Conservation (phyloP, 805 yeast genomes). For the Debaryomyces prosopidis region DNA sequence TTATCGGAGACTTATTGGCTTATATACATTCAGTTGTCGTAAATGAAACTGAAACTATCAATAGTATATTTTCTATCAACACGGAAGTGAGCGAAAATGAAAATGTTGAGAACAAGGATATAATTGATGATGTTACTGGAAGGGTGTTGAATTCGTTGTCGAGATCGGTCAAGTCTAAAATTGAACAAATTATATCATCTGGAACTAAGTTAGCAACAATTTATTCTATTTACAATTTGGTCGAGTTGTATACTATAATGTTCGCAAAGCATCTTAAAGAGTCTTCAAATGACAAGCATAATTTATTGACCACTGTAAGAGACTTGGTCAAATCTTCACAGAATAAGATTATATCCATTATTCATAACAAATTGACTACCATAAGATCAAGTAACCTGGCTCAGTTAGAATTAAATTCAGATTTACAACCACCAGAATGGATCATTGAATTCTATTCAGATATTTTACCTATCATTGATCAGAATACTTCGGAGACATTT, state of each 20-base stretch:
- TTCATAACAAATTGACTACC: slow-evolving; percentile 31
- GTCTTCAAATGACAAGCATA: slow-evolving; percentile 8
- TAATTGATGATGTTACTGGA: slow-evolving; percentile 41
- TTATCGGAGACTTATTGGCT: slow-evolving; percentile 84
- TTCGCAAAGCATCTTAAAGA: slow-evolving; percentile 46
- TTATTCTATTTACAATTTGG: slow-evolving; percentile 58
- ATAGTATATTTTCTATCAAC: slow-evolving; percentile 49
- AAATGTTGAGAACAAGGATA: slow-evolving; percentile 26
- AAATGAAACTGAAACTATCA: slow-evolving; percentile 79
- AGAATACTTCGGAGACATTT: slow-evolving; percentile 33
- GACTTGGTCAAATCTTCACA: slow-evolving; percentile 26
- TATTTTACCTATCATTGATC: slow-evolving; percentile 58
- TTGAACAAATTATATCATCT: slow-evolving; percentile 67
- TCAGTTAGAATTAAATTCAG: slow-evolving; percentile 45
- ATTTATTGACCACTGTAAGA: slow-evolving; percentile 22
- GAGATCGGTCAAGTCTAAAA: slow-evolving; percentile 58
- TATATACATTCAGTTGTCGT: slow-evolving; percentile 83
- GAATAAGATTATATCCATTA: slow-evolving; percentile 23
- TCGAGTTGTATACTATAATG: slow-evolving; percentile 72
- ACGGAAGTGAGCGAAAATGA: slow-evolving; percentile 17
- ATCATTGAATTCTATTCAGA: slow-evolving; percentile 63
- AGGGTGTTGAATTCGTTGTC: slow-evolving; percentile 54
- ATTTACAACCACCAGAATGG: slow-evolving; percentile 85
- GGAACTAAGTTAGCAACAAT: slow-evolving; percentile 59
- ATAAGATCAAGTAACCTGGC: slow-evolving; percentile 38